phyloP scores from a whole-genome alignment of 1,139 yeast genomes.

The Casaregolazyma lundiana region DNA sequence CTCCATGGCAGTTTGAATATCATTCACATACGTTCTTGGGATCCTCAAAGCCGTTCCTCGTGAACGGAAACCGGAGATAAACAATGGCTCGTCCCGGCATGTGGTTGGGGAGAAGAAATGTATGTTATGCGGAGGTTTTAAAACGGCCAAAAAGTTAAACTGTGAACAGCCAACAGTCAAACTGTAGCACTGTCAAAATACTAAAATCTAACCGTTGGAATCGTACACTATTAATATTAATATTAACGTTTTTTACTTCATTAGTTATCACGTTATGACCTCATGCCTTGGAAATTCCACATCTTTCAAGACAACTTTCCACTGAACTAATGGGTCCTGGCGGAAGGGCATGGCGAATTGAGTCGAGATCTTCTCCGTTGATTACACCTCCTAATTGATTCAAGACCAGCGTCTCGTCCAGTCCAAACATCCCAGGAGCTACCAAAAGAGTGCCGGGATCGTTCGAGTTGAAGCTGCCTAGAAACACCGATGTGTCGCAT shows the following conservation, averaged over 20 bases:
- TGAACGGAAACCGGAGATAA: conserved; percentile 36
- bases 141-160: background rate
- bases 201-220: no score
- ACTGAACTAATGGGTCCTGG: conserved; percentile 13
- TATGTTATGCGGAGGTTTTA: background rate
- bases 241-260: no score
- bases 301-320: conserved; percentile 15
- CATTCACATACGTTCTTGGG: conserved; percentile 34
- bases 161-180: no score
- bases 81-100: conserved; percentile 26
- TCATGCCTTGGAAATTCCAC: conserved; percentile 10
- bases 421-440: conserved; percentile 17
- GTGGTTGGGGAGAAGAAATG: background rate
- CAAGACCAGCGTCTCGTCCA: conserved; percentile 16
- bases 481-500: conserved; percentile 17
- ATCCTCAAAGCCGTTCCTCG: conserved; percentile 39
- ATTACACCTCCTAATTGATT: conserved; percentile 18
- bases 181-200: no score
- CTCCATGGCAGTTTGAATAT: background rate
- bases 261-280: no score
- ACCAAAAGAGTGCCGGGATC: conserved; percentile 23
- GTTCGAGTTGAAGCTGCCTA: conserved; percentile 21
- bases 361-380: conserved; percentile 16
- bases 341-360: conserved; percentile 16
- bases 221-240: no score